Evolutionary conservation across 2,329 filamentous ascomycete species (phyloP).

Genomic region (Colletotrichum theobromicola): DNA sequence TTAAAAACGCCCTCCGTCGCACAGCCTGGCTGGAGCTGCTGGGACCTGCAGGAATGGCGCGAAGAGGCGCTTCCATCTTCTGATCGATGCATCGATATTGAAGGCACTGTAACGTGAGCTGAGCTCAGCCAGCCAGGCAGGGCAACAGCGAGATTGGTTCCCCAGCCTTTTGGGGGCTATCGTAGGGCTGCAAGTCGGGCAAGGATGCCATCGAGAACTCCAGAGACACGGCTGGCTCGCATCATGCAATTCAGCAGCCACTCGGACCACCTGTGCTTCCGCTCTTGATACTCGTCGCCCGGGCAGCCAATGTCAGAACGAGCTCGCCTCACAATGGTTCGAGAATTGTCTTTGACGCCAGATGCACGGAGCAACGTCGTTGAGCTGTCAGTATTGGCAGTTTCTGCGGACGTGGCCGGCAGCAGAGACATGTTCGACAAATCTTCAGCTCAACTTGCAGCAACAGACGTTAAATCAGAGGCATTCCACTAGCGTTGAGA

Average conservation of each 20-base stretch:
- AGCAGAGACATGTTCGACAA: background rate
- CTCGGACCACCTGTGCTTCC: conserved; percentile 2
- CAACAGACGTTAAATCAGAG: background rate
- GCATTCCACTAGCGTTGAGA: conserved; percentile 3
- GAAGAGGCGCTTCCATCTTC: background rate
- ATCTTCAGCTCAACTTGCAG: background rate
- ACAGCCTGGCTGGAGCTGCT: background rate
- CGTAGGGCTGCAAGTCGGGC: background rate
- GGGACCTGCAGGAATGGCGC: conserved; percentile 3
- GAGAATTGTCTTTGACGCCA: background rate
- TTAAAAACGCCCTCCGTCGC: conserved; percentile 2
- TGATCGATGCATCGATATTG: background rate
- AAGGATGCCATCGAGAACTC: background rate
- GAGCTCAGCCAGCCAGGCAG: background rate
- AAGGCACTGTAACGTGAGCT: background rate
- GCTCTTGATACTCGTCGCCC: background rate
- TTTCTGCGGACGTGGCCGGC: background rate
- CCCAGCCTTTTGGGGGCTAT: background rate
- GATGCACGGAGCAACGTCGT: background rate
- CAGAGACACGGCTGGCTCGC: background rate
- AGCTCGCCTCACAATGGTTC: background rate
- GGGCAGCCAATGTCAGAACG: background rate
- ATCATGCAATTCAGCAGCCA: conserved; percentile 10
- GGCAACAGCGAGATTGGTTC: background rate
- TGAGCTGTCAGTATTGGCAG: background rate